Evolutionary conservation across 352 stramenopile species (phyloP).

Genomic region (Pythium dissotocum): DNA sequence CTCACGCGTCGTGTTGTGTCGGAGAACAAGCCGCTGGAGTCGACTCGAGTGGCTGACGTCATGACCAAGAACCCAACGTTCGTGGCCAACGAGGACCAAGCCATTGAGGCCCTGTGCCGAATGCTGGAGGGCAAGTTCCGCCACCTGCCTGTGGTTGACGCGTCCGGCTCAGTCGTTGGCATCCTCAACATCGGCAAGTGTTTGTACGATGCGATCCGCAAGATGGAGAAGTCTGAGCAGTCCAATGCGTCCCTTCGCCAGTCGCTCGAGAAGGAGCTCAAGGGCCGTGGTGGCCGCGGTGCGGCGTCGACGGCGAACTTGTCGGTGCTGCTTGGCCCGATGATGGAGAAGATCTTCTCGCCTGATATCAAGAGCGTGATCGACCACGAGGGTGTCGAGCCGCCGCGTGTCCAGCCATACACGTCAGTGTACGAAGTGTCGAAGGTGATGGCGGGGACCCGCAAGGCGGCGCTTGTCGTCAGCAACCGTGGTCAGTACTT

Average conservation of each 20-base stretch:
- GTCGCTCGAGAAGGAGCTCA: constrained; percentile 79
- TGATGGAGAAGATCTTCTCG: constrained; percentile 89
- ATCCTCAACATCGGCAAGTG: constrained; percentile 99
- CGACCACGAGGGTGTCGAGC: constrained; percentile 73
- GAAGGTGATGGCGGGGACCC: constrained; percentile 92
- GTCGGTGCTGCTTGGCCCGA: constrained; percentile 71
- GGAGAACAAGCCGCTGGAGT: constrained; percentile 71
- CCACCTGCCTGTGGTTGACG: constrained; percentile 83
- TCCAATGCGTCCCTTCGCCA: constrained; percentile 75
- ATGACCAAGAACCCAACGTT: constrained; percentile 88
- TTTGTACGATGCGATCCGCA: constrained; percentile 97
- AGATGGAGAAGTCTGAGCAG: constrained; percentile 93
- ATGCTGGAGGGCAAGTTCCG: constrained; percentile 90
- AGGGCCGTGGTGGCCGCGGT: constrained; percentile 39
- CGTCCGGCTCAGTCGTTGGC: constrained; percentile 88
- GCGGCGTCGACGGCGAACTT: constrained; percentile 31
- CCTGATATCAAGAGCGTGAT: constrained; percentile 86
- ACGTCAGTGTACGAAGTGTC: constrained; percentile 93
- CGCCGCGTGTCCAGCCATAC: constrained; percentile 80
- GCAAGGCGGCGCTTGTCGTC: constrained; percentile 95
- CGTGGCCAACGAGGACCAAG: constrained; percentile 78
- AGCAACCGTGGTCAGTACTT: constrained; percentile 92
- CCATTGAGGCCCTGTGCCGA: constrained; percentile 80
- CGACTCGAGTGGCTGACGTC: constrained; percentile 67
- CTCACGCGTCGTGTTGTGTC: constrained; percentile 82